Percentiles rank a stretch among this genome's conserved stretches.
Evolutionary conservation across 768 basidiomycete genomes (phyloP).

Genomic region (Pleurotus citrinopileatus): DNA sequence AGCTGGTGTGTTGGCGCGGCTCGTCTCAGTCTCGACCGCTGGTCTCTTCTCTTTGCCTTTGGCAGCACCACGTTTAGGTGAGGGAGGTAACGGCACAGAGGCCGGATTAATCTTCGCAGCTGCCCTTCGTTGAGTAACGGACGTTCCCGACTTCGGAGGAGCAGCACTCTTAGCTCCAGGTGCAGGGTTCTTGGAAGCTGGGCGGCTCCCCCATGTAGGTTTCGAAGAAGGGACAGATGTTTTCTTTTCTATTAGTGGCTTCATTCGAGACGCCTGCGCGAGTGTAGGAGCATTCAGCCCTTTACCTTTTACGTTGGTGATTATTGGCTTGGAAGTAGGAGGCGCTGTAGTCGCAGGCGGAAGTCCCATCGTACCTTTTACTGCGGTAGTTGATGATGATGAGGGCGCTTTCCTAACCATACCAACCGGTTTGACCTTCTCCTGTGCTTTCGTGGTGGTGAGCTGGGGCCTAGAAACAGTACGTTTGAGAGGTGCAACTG

Average conservation of each 20-base stretch:
- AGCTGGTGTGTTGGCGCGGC: conserved; percentile 24
- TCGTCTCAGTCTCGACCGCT: not conserved
- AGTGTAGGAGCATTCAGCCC: conserved; percentile 1
- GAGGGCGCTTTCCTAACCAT: not conserved
- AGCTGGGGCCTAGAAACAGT: conserved; percentile 1
- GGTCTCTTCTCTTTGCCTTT: not conserved
- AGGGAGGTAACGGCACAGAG: conserved; percentile 3
- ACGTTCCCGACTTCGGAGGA: not conserved
- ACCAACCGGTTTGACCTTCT: conserved; percentile 1
- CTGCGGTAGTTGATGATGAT: not conserved
- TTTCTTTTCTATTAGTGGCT: conserved; percentile 8
- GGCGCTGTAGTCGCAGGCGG: not conserved
- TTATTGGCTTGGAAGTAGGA: not conserved
- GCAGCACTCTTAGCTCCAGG: not conserved
- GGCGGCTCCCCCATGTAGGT: conserved; percentile 13
- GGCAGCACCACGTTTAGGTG: conserved; percentile 6
- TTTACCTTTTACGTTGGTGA: conserved; percentile 1
- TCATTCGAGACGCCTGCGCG: conserved; percentile 13
- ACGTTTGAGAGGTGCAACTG: conserved; percentile 3
- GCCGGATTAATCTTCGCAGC: not conserved
- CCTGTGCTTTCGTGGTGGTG: not conserved
- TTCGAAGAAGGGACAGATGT: not conserved
- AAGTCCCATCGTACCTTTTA: not conserved
- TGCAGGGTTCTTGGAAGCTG: conserved; percentile 1
- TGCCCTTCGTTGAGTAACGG: not conserved